Conservation (phyloP, 2,329 filamentous ascomycete species). For the Elsinoe perseae region DNA sequence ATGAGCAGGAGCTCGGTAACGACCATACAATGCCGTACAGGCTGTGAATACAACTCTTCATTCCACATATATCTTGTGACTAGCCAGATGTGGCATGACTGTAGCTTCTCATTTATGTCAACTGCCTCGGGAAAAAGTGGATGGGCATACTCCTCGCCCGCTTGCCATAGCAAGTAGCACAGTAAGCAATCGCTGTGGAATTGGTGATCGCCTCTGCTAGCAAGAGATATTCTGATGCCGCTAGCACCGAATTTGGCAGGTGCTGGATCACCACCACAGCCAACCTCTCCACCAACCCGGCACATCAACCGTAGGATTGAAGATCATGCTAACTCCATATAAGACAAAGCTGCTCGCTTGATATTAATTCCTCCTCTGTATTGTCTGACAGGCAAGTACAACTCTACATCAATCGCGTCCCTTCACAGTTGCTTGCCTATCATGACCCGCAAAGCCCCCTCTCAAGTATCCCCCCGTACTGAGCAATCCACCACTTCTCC, state of each 20-base stretch:
- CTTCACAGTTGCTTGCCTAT: not conserved
- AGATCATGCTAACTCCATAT: not conserved
- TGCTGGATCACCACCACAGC: not conserved
- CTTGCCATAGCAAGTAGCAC: too few species aligned
- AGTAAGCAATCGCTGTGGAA: not conserved
- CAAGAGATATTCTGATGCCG: not conserved
- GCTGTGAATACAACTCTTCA: not conserved
- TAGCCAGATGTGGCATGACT: too few species aligned
- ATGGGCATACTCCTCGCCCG: too few species aligned
- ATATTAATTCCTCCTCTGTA: not conserved
- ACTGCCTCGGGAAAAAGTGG: too few species aligned
- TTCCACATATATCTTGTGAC: not conserved
- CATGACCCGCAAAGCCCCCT: not conserved
- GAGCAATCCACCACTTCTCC: not conserved
- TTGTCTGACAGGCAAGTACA: not conserved
- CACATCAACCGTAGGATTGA: constrained; percentile 1
- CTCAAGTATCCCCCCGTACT: not conserved
- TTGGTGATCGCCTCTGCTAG: not conserved
- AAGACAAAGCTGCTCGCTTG: too few species aligned
- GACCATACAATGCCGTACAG: not conserved
- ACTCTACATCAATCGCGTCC: not conserved
- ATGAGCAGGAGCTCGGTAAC: constrained; percentile 3
- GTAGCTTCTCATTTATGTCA: too few species aligned
- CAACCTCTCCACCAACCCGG: constrained; percentile 10
- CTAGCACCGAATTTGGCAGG: constrained; percentile 2